These are phyloP conservation scores for Shiraia sp. DNA, from an alignment of 2,329 filamentous ascomycete genomes.

Conservation along the genomic window DNA sequence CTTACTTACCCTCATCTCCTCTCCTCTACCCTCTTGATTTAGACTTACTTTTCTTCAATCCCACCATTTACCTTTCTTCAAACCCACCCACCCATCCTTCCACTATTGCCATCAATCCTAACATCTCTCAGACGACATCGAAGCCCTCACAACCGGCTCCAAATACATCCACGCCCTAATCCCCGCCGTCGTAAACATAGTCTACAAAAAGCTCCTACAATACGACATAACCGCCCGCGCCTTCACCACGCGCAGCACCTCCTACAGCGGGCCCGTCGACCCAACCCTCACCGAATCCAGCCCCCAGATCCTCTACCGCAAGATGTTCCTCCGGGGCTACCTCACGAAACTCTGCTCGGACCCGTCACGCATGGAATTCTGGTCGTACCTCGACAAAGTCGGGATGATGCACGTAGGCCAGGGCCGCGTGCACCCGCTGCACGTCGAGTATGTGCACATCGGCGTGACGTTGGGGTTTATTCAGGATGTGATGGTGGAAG, in stretches of 20 bases:
- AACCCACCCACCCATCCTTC: neutral
- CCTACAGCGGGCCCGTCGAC: slow-evolving; percentile 69
- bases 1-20: too few species aligned
- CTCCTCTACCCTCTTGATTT: neutral
- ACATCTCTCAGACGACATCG: slow-evolving; percentile 71
- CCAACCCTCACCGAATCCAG: slow-evolving; percentile 67
- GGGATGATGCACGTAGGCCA: slow-evolving; percentile 84
- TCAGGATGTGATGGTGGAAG: slow-evolving; percentile 76
- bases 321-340: slow-evolving; percentile 78
- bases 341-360: slow-evolving; percentile 75
- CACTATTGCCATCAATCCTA: too few species aligned
- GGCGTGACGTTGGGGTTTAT: slow-evolving; percentile 73
- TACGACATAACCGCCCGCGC: slow-evolving; percentile 82
- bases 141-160: slow-evolving; percentile 68
- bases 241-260: slow-evolving; percentile 65
- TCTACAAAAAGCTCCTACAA: slow-evolving; percentile 78
- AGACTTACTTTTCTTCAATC: neutral
- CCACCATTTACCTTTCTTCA: neutral
- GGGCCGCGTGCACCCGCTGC: slow-evolving; percentile 70
- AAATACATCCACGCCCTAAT: slow-evolving; percentile 84
- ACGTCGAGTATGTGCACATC: slow-evolving; percentile 81
- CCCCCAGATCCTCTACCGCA: slow-evolving; percentile 75
- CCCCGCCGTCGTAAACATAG: slow-evolving; percentile 80
- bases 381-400: slow-evolving; percentile 83
- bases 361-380: slow-evolving; percentile 75